These are phyloP conservation scores for Candida sojae DNA, from an alignment of 1,139 yeast genomes.

Conservation along the genomic window DNA sequence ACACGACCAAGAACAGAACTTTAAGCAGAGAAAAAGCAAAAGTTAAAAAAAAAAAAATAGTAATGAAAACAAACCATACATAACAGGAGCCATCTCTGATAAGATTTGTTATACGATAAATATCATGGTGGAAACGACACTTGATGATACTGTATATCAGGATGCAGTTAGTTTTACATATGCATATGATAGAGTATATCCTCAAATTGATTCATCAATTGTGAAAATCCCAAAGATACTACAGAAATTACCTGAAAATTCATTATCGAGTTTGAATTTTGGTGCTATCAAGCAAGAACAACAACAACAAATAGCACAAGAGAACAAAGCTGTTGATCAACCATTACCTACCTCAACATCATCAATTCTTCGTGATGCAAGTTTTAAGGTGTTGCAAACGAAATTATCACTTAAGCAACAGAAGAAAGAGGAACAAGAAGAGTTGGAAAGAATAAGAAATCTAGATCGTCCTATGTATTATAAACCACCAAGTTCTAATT, in stretches of 20 bases:
- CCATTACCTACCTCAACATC: constrained; percentile 4
- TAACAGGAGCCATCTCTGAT: background rate
- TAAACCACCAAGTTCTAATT: constrained; percentile 34
- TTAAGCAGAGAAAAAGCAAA: too few species aligned
- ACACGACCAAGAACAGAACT: background rate
- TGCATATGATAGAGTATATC: constrained; percentile 5
- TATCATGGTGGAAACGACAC: constrained; percentile 4
- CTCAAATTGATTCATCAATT: constrained; percentile 6
- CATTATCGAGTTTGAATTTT: constrained; percentile 12
- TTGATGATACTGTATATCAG: constrained; percentile 13
- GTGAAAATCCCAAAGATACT: constrained; percentile 2
- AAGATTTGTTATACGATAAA: background rate
- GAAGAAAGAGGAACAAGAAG: constrained; percentile 4
- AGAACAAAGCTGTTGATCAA: background rate
- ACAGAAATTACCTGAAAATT: constrained; percentile 13
- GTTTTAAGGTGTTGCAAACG: constrained; percentile 14
- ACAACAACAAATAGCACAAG: constrained; percentile 3
- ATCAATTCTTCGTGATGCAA: constrained; percentile 12
- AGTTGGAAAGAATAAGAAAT: constrained; percentile 8
- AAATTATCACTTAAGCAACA: constrained; percentile 12
- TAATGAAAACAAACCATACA: background rate
- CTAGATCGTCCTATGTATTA: constrained; percentile 32
- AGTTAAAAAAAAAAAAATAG: background rate
- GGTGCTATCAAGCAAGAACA: constrained; percentile 3
- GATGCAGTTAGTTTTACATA: constrained; percentile 12